These are phyloP conservation scores for Tulasnella sp. DNA, from an alignment of 768 basidiomycete species.

Conservation along the genomic window DNA sequence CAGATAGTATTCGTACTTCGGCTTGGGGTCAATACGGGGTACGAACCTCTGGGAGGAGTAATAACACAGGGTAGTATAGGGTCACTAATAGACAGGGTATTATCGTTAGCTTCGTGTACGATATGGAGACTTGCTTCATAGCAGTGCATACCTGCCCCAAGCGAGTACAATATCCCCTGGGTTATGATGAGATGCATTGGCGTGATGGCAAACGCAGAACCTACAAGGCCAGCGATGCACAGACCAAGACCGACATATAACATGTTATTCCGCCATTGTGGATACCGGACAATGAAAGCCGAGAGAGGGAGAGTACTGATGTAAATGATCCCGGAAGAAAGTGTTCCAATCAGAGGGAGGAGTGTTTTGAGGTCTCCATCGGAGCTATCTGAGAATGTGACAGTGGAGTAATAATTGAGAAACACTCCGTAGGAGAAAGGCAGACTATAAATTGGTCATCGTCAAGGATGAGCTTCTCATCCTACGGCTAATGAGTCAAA, in stretches of 20 bases:
- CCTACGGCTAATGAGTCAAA: too few relatives aligned
- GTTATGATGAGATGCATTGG: not conserved
- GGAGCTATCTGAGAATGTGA: not conserved
- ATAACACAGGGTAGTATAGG: not conserved
- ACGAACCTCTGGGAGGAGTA: not conserved
- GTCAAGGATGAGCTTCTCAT: too few relatives aligned
- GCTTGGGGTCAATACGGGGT: not conserved
- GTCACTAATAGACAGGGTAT: not conserved
- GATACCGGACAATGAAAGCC: not conserved
- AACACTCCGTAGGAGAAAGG: constrained; percentile 13
- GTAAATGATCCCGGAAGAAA: constrained; percentile 12
- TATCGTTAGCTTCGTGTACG: not conserved
- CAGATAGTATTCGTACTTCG: not conserved
- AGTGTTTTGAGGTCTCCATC: not conserved
- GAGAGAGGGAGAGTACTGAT: not conserved
- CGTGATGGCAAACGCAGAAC: constrained; percentile 1
- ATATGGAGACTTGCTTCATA: not conserved
- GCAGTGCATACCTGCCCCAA: not conserved
- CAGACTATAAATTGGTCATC: too few relatives aligned
- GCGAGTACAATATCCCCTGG: constrained; percentile 2
- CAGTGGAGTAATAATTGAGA: constrained; percentile 6
- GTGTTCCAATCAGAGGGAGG: constrained; percentile 10
- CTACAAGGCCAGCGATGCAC: constrained; percentile 3
- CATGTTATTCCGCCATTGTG: not conserved
- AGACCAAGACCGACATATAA: not conserved